Conservation (phyloP, 2,329 filamentous ascomycete species). For the Botrytis fabae region DNA sequence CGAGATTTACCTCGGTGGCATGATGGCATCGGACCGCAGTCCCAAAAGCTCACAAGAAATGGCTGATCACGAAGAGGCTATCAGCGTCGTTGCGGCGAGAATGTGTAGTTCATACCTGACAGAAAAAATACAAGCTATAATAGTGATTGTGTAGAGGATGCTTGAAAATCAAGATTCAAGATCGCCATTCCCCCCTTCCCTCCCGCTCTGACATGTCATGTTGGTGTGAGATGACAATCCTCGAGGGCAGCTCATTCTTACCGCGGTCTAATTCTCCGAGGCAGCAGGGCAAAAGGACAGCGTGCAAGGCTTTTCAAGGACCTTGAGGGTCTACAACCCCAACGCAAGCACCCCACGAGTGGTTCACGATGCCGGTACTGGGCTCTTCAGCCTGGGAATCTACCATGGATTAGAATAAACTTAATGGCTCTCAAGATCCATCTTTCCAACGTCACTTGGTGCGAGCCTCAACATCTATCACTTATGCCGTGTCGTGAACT, state of each 20-base stretch:
- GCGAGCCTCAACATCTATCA: conserved; percentile 18
- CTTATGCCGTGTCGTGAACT: conserved; percentile 1
- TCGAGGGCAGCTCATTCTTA: conserved; percentile 33
- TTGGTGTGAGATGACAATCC: conserved; percentile 31
- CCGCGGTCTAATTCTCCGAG: conserved; percentile 33
- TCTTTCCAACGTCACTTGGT: conserved; percentile 24
- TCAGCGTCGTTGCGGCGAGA: conserved; percentile 16
- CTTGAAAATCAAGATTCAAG: conserved; percentile 25
- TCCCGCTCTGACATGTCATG: conserved; percentile 32
- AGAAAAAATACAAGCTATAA: neutral
- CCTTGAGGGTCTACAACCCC: conserved; percentile 33
- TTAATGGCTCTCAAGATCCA: conserved; percentile 21
- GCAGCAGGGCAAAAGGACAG: conserved; percentile 20
- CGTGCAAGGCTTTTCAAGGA: conserved; percentile 23
- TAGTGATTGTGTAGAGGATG: conserved; percentile 10
- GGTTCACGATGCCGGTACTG: conserved; percentile 36
- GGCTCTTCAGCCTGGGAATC: conserved; percentile 24
- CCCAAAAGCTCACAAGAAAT: neutral
- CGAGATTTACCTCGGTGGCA: conserved; percentile 17
- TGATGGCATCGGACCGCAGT: conserved; percentile 21
- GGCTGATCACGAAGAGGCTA: conserved; percentile 2
- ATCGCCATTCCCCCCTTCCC: conserved; percentile 31
- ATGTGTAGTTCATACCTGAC: neutral
- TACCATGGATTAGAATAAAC: conserved; percentile 34
- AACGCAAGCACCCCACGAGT: conserved; percentile 33